A percentile compares a stretch with the other conserved stretches of the same genome.
phyloP scores from a whole-genome alignment of 2,329 filamentous ascomycete genomes.

The Scortechinia acanthostroma region DNA sequence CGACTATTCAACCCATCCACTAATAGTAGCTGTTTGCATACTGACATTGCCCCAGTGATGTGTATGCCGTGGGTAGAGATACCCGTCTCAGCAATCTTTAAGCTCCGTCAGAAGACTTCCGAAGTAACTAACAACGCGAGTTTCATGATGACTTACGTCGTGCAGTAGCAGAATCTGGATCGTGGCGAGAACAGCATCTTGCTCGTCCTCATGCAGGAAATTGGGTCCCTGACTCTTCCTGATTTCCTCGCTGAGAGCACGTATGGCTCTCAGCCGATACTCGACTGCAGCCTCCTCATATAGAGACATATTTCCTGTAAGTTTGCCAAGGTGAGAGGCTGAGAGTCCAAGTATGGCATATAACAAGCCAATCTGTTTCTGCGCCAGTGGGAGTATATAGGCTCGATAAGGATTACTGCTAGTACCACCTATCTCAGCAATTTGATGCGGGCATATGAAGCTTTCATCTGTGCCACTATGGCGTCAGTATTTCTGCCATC shows the following conservation, averaged over 20 bases:
- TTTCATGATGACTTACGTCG: not conserved
- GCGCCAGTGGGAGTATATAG: not conserved
- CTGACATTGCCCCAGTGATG: slow-evolving; percentile 19
- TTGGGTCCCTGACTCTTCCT: not conserved
- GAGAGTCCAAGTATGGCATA: not conserved
- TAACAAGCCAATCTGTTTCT: not conserved
- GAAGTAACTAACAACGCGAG: no score
- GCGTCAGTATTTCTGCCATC: not conserved
- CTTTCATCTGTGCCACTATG: not conserved
- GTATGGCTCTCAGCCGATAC: not conserved
- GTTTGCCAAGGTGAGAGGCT: not conserved
- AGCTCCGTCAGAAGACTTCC: no score
- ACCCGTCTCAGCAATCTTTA: slow-evolving; percentile 18
- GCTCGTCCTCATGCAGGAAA: not conserved
- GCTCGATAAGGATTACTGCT: not conserved
- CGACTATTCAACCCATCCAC: slow-evolving; percentile 4
- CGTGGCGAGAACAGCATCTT: not conserved
- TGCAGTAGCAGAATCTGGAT: not conserved
- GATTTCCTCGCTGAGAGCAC: not conserved
- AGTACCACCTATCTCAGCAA: not conserved
- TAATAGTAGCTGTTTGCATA: slow-evolving; percentile 15
- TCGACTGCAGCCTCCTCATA: not conserved
- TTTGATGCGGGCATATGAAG: not conserved
- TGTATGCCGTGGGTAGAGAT: slow-evolving; percentile 18
- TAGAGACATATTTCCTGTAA: not conserved